Evolutionary conservation across 2,329 filamentous ascomycete genomes (phyloP), one percentile per base, ranked within the genome.

Genomic region (Sarocladium brachiariae): DNA sequence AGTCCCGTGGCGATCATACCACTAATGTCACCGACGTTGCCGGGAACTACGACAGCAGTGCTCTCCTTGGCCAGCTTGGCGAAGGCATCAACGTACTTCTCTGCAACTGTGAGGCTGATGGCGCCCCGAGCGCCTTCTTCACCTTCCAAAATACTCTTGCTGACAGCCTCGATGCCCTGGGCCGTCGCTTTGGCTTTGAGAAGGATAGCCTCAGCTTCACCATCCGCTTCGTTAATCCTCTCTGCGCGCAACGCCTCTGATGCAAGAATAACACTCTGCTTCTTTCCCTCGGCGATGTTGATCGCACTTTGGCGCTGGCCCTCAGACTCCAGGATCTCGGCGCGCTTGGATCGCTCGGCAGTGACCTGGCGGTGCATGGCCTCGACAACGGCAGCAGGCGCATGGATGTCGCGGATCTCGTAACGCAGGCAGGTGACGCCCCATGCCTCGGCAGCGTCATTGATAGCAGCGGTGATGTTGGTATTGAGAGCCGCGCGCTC

Each of bases 391-490:
- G 53, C 34, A 11, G 51, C 88, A 2, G 93, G 93, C 0, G 93
- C 93, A 70, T 99, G 93, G 62, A 99, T 99, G 69, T 99, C 93
- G 58, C 93, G 81, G 66, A 99, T 99, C 71, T 99, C 93, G 74
- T 99, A 99, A 52, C 93, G 86, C 54, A 99, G 78, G 65, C 93
- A 99, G 30, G 89, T 89, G 18, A 99, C 89, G 53, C 93, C 93
- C 93, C 93, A 99, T 50, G 92, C 92, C 61, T 95, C 86, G 4
- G 93, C 92, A 1, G 93, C 93, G 68, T 97, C 92, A 68, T 99
- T 99, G 77, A 99, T 97, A 38, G 93, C 92, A 52, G 89, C 86
- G n/a, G 93, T 97, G 66, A 99, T 99, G 72, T 99, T 97, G 57
- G 83, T 90, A 75, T 99, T 99, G 58, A 99, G 84, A 18, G 90